These are phyloP conservation scores for Citrus mangshanensis DNA, from an alignment of 345 rosid genomes.

Conservation along the genomic window DNA sequence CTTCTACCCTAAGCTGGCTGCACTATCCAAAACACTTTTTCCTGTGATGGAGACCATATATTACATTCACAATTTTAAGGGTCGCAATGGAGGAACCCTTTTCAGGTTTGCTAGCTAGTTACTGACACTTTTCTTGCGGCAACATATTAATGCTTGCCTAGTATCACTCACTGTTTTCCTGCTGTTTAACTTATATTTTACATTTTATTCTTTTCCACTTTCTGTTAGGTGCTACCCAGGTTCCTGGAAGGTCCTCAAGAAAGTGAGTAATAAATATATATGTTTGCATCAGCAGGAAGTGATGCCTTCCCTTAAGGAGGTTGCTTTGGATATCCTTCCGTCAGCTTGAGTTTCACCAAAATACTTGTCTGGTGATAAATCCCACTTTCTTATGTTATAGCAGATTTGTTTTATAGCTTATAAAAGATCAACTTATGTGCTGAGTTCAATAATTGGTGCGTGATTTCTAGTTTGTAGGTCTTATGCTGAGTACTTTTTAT, in stretches of 20 bases:
- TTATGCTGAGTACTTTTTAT: background rate
- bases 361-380: background rate
- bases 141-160: background rate
- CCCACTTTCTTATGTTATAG: background rate
- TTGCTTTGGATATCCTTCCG: constrained; percentile 77
- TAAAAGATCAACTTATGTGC: background rate
- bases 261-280: constrained; percentile 33
- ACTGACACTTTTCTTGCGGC: background rate
- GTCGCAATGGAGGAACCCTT: too few species aligned
- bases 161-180: too few species aligned
- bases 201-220: background rate
- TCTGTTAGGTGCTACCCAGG: background rate
- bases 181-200: too few species aligned
- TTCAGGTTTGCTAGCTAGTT: too few species aligned
- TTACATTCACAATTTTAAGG: constrained; percentile 71
- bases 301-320: constrained; percentile 95
- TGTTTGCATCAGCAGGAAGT: constrained; percentile 71
- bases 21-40: constrained; percentile 65
- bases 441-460: background rate
- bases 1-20: constrained; percentile 91
- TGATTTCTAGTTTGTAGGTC: background rate
- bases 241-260: constrained; percentile 83
- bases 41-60: constrained; percentile 87
- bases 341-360: constrained; percentile 45
- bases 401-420: too few species aligned